Base-by-base conservation (phyloP, 23 red algal species). In the Gracilaria vermiculophylla region DNA sequence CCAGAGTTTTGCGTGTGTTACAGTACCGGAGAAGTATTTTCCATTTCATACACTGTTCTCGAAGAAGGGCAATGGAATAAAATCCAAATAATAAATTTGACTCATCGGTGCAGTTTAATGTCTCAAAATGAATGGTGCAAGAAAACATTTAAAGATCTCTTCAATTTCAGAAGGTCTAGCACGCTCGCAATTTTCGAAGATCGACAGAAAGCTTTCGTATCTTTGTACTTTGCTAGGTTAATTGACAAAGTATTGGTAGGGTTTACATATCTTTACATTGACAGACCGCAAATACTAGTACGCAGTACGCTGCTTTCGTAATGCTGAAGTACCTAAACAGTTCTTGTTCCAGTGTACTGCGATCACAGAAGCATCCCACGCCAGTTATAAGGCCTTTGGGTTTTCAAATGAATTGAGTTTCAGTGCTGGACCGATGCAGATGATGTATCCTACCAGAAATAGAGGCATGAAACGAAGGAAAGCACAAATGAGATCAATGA, bases 191-290 rank as follows among this genome's bases (percentile, higher is more conserved):
- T n/a, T n/a, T n/a, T n/a, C n/a, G n/a, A n/a, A n/a, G n/a, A n/a
- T n/a, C n/a, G n/a, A n/a, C n/a, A n/a, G n/a, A n/a, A n/a, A n/a
- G n/a, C n/a, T n/a, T n/a, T n/a, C n/a, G n/a, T n/a, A n/a, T n/a
- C n/a, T n/a, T n/a, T n/a, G n/a, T n/a, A n/a, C n/a, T n/a, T n/a
- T n/a, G n/a, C 15, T 1, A 40, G 42, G 9, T 62, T 82, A 10
- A 36, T 33, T 2, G 27, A 64, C 12, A 82, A 37, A 32, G 14
- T 62, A 6, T 56, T 56, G 12, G 9, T 32, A 6, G 64, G 78
- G 78, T 82, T 42, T 39, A 36, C 53, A 41, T 82, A 24, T 35
- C 36, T 82, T 16, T 82, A 82, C 36, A 66, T 23, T 28, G 34
- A 66, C 15, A 32, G 33, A 11, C 33, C 33, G 4, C 24, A 66